These are phyloP conservation scores for Camelina laxa DNA, from an alignment of 345 rosid genomes.

Conservation along the genomic window DNA sequence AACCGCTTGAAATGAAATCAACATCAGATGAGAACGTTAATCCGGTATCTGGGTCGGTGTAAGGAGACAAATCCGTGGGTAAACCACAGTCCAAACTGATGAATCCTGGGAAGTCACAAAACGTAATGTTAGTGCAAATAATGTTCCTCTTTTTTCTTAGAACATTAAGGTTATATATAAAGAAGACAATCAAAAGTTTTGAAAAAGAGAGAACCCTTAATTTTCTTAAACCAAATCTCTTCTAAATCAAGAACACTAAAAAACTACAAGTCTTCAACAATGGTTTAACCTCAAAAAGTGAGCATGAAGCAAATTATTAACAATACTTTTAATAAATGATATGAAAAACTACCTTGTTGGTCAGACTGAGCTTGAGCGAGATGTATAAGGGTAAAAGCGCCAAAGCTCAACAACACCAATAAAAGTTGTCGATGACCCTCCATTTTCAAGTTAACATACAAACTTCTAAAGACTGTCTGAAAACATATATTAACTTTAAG, in stretches of 20 bases:
- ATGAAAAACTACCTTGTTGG: slow-evolving; percentile 8
- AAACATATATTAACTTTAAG: background rate
- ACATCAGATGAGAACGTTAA: slow-evolving; percentile 40
- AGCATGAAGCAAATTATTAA: background rate
- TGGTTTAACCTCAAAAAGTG: background rate
- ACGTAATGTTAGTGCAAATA: background rate
- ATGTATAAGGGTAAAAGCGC: slow-evolving; percentile 13
- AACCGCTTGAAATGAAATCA: slow-evolving; percentile 37
- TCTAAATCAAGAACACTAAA: background rate
- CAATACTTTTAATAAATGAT: background rate
- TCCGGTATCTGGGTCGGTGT: slow-evolving; percentile 22
- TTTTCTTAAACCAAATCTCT: background rate
- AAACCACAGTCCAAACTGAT: slow-evolving; percentile 55
- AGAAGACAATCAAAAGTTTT: background rate
- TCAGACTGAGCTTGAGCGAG: slow-evolving; percentile 35
- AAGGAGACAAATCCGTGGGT: slow-evolving; percentile 13
- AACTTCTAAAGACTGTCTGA: background rate
- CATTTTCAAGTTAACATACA: slow-evolving; percentile 19
- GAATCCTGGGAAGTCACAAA: slow-evolving; percentile 40
- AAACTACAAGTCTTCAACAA: background rate
- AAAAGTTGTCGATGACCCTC: background rate
- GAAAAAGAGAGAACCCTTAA: background rate
- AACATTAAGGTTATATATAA: background rate
- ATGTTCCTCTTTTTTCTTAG: background rate
- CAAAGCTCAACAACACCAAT: background rate